Evolutionary conservation across 1,284 basidiomycete genomes (phyloP), one percentile per base, ranked within the genome.

Genomic region (Cryptococcus sp.): DNA sequence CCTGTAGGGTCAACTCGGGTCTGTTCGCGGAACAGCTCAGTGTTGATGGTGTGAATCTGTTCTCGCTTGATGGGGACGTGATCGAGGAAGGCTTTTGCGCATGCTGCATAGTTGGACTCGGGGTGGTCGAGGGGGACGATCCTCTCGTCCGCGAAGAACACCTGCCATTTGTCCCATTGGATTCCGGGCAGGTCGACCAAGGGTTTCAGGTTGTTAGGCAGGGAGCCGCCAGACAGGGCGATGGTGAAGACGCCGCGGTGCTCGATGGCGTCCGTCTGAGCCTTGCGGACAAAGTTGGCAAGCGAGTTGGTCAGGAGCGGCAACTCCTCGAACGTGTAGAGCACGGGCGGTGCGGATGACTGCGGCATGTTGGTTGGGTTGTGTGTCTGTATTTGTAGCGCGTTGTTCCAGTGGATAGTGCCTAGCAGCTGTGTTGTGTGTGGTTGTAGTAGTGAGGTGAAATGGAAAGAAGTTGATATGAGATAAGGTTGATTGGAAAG

Each of bases 141-240:
- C 54, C 94, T 89, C 81, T 99, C 94, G 78, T 99, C 94, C 48
- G 88, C 92, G 75, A 97, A 98, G 81, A 90, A 99, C 69, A 98
- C 87, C 67, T 96, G 91, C 94, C 94, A 99, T 78, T 92, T 91
- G 76, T 94, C 88, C 94, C 95, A 99, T 76, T 89, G 88, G 20
- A 93, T 84, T 25, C 83, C 84, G 16, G 85, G 81, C 61, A 88
- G 81, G 50, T 78, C 81, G 66, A 90, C 83, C 63, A 98, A 85
- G 51, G 84, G 86, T 64, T 79, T 80, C 63, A 99, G 86, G 77
- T 90, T 87, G 74, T 88, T 88, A 50, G 95, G 93, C 41, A 98
- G 84, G 0, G 90, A 93, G 2, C 95, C 95, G 22, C 95, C 95
- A 1, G 93, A 96, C 67, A 97, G 82, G 58, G 96, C 95, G 70